These are phyloP conservation scores for Acanthamoeba royreba DNA, from an alignment of 208 protist species.

Conservation along the genomic window DNA sequence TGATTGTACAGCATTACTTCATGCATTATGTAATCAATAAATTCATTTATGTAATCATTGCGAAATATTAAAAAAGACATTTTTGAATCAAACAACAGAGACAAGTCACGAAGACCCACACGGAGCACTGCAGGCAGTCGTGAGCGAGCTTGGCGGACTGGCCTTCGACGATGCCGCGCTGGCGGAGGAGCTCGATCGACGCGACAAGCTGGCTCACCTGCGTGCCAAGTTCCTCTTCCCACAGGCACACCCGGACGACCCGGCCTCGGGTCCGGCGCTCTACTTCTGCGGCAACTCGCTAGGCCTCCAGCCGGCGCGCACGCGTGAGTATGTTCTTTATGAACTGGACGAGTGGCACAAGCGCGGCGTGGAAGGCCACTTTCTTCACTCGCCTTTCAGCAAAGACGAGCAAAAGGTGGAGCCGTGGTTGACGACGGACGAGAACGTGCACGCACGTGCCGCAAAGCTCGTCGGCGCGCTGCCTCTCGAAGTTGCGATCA, in stretches of 20 bases:
- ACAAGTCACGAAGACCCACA: not conserved
- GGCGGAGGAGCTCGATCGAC: slow-evolving; percentile 78
- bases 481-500: slow-evolving; percentile 21
- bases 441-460: slow-evolving; percentile 41
- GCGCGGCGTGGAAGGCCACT: slow-evolving; percentile 69
- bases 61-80: too few relatives aligned
- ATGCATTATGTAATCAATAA: too few relatives aligned
- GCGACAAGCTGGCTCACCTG: slow-evolving; percentile 79
- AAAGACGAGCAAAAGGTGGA: not conserved
- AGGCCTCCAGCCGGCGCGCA: slow-evolving; percentile 85
- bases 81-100: too few relatives aligned
- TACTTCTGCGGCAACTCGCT: slow-evolving; percentile 90
- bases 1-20: too few relatives aligned
- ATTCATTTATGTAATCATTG: too few relatives aligned
- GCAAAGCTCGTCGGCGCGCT: slow-evolving; percentile 81
- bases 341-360: slow-evolving; percentile 90
- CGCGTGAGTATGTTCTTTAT: slow-evolving; percentile 74
- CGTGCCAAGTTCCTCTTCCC: slow-evolving; percentile 78
- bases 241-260: not conserved
- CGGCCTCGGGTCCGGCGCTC: slow-evolving; percentile 36
- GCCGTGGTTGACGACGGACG: slow-evolving; percentile 21
- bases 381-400: not conserved
- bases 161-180: slow-evolving; percentile 73
- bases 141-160: not conserved
- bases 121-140: not conserved